Conservation (phyloP, 2,329 filamentous ascomycete species). For the Didymella exigua region DNA sequence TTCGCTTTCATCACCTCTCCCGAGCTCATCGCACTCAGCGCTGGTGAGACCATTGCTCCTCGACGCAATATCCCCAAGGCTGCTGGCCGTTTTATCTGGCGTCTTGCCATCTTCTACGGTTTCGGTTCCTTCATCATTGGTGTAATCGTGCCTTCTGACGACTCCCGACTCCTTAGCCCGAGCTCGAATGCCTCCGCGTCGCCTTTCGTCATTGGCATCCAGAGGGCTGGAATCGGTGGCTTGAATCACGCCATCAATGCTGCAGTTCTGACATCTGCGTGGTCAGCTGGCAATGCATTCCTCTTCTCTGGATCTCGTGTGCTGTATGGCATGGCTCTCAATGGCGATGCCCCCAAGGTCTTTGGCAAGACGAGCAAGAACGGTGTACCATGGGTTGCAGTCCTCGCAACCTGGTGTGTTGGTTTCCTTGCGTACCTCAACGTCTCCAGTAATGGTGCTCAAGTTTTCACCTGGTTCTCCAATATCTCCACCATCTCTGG, state of each 20-base stretch:
- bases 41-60: conserved; percentile 44
- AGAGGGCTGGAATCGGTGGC: conserved; percentile 68
- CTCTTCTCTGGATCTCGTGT: conserved; percentile 62
- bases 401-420: conserved; percentile 49
- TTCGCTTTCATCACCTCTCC: conserved; percentile 50
- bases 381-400: conserved; percentile 50
- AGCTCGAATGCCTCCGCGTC: conserved; percentile 43
- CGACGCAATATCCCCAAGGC: conserved; percentile 59
- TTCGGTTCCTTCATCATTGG: conserved; percentile 62
- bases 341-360: conserved; percentile 58
- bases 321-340: conserved; percentile 56
- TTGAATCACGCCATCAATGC: conserved; percentile 78
- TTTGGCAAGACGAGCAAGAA: conserved; percentile 55
- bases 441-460: conserved; percentile 52
- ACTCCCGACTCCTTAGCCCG: conserved; percentile 51
- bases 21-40: conserved; percentile 43
- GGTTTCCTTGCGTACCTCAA: conserved; percentile 58
- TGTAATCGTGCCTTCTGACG: conserved; percentile 63
- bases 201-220: conserved; percentile 68
- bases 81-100: conserved; percentile 58
- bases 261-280: conserved; percentile 73
- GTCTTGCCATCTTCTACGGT: conserved; percentile 62
- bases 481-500: conserved; percentile 68
- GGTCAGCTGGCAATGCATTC: conserved; percentile 72
- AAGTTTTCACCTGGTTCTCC: conserved; percentile 70